phyloP scores from a whole-genome alignment of 2,329 filamentous ascomycete species.

The Podosphaera fusca region DNA sequence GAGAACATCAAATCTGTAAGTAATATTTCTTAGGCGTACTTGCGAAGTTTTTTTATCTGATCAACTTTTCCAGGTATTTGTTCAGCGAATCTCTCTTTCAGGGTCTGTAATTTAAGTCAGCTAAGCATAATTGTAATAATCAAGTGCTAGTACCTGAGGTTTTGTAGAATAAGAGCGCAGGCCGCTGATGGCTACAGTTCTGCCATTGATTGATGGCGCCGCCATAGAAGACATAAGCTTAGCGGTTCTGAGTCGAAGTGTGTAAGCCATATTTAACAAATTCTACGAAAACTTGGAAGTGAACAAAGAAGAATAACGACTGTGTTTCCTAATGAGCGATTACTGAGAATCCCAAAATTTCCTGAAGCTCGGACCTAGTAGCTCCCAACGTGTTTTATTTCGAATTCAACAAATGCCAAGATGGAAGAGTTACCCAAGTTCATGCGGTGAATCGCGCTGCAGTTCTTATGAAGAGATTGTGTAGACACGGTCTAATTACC shows the following conservation, averaged over 20 bases:
- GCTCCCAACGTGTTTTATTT: too few relatives aligned
- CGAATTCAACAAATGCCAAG: too few relatives aligned
- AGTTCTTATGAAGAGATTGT: too few relatives aligned
- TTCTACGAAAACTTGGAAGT: constrained; percentile 8
- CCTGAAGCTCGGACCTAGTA: too few relatives aligned
- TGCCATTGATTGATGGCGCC: constrained; percentile 42
- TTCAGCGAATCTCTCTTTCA: constrained; percentile 97
- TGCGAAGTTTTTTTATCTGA: constrained; percentile 95
- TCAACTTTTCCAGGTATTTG: constrained; percentile 91
- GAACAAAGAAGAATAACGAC: too few relatives aligned
- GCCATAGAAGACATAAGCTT: constrained; percentile 57
- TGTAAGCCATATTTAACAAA: constrained; percentile 52
- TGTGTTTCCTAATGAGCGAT: too few relatives aligned
- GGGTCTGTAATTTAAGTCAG: constrained; percentile 32
- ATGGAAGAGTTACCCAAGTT: background rate
- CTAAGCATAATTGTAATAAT: constrained; percentile 1
- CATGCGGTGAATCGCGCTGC: background rate
- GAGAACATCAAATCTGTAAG: background rate
- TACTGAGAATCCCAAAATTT: too few relatives aligned
- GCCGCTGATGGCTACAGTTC: constrained; percentile 54
- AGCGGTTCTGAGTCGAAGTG: constrained; percentile 59
- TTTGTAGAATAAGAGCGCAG: constrained; percentile 85
- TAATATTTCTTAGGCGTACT: constrained; percentile 32
- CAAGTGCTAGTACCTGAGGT: constrained; percentile 42
- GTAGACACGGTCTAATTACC: too few relatives aligned